Evolutionary conservation across 129 eudicot genomes (phyloP), one percentile per base, ranked within the genome.

Genomic region (Chrysanthemum makinoi): DNA sequence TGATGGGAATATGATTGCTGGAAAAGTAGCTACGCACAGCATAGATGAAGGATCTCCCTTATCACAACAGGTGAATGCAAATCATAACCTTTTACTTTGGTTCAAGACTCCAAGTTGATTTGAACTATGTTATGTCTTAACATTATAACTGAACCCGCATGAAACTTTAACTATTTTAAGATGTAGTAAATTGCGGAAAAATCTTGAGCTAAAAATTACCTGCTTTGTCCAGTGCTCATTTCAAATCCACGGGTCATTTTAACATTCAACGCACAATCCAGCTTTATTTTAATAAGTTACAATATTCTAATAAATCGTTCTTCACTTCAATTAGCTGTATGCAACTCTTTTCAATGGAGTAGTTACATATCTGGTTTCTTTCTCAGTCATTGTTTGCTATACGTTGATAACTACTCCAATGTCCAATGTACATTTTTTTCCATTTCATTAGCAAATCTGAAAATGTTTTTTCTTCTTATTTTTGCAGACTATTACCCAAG

Each of bases 21-120:
- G 92, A 47, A 91, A 91, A 82, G 97, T 88, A 61, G 95, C 90
- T 57, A 85, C 86, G 68, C 87, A 85, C 73, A 86, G 59, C 67
- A 66, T 88, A 82, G 95, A 91, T 75, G 92, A 84, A 65, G 95
- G 92, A 44, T 89, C 95, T 47, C 90, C 97, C 53, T 80, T 91
- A 69, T 86, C 97, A 28, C 92, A 91, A 81, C 92, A 88, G 92
- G 97, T 88, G 53, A 52, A 68, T 53, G 14, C 39, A 51, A 68
- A 19, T 33, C 24, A 8, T 66, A 8, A 30, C 4, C 20, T 2
- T 28, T 28, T 4, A 57, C 19, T 57, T 58, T 20, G 39, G 17
- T 68, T 1, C 20, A 20, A 20, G 20, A 20, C 20, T 20, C 19
- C 18, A 46, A 18, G 4, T 19, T 9, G 13, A 5, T 57, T 10